Evolutionary conservation across 495 filamentous ascomycete genomes (phyloP).

Genomic region (Xylaria bambusicola): DNA sequence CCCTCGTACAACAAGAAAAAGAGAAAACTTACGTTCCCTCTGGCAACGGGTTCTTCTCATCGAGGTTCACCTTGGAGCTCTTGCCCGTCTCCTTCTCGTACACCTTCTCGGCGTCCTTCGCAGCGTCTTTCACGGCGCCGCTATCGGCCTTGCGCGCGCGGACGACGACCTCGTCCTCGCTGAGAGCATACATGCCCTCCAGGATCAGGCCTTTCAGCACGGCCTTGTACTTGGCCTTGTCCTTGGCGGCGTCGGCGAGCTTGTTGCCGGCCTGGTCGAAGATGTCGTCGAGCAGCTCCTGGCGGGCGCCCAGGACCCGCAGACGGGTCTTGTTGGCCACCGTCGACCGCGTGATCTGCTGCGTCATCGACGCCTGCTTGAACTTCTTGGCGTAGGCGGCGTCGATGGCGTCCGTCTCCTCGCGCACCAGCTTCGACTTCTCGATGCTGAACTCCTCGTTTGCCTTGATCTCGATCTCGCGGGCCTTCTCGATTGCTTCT

Average conservation of each 20-base stretch:
- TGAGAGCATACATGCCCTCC: conserved; percentile 86
- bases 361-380: conserved; percentile 93
- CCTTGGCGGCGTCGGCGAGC: conserved; percentile 64
- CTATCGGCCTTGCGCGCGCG: conserved; percentile 79
- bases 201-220: conserved; percentile 79
- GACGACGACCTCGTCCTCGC: conserved; percentile 73
- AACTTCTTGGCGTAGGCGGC: conserved; percentile 92
- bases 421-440: conserved; percentile 95
- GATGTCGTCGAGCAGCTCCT: conserved; percentile 89
- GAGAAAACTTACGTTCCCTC: conserved; percentile 75
- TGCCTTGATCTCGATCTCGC: conserved; percentile 95
- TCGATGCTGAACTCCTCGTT: conserved; percentile 98
- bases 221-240: conserved; percentile 70
- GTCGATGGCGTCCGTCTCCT: conserved; percentile 93
- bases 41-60: conserved; percentile 76
- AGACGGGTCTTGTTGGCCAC: conserved; percentile 93
- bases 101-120: conserved; percentile 70
- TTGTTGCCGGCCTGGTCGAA: conserved; percentile 76
- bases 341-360: conserved; percentile 94
- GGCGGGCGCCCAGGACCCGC: conserved; percentile 78
- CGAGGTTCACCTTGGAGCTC: conserved; percentile 60
- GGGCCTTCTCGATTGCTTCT: conserved; percentile 94
- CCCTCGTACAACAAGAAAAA: no score
- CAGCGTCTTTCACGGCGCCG: conserved; percentile 70
- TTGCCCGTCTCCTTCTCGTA: conserved; percentile 77